Percentiles rank a stretch among this genome's conserved stretches.
Evolutionary conservation across 495 filamentous ascomycete species (phyloP).

Genomic region (Neurospora pannonica): DNA sequence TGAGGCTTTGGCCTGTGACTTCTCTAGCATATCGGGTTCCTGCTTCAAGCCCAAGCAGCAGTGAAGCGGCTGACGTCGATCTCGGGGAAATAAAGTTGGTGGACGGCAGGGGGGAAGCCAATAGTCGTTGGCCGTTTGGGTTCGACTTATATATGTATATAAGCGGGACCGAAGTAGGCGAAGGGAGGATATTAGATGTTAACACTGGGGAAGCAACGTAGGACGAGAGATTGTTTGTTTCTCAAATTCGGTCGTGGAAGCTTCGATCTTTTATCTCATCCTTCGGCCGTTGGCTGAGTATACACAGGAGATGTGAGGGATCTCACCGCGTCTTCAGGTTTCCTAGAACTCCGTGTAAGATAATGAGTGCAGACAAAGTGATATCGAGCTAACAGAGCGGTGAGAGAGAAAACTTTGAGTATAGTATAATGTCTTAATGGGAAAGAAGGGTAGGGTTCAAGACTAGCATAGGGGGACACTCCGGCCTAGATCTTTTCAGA

Average conservation of each 20-base stretch:
- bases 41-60: neutral
- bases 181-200: neutral
- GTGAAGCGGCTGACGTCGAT: neutral
- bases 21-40: neutral
- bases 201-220: neutral
- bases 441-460: neutral
- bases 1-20: neutral
- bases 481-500: neutral
- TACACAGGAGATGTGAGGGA: neutral
- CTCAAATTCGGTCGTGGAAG: neutral
- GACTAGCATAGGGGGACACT: neutral
- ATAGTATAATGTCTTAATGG: neutral
- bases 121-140: neutral
- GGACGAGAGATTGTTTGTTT: neutral
- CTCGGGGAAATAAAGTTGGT: neutral
- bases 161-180: neutral
- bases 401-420: neutral
- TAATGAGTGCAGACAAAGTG: neutral
- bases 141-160: neutral
- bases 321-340: neutral
- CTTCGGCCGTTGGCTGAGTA: neutral
- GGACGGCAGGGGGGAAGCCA: neutral
- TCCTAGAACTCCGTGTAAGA: neutral
- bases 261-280: neutral
- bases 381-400: neutral